Evolutionary conservation across 129 eudicot species (phyloP).

Genomic region (Glebionis coronaria): DNA sequence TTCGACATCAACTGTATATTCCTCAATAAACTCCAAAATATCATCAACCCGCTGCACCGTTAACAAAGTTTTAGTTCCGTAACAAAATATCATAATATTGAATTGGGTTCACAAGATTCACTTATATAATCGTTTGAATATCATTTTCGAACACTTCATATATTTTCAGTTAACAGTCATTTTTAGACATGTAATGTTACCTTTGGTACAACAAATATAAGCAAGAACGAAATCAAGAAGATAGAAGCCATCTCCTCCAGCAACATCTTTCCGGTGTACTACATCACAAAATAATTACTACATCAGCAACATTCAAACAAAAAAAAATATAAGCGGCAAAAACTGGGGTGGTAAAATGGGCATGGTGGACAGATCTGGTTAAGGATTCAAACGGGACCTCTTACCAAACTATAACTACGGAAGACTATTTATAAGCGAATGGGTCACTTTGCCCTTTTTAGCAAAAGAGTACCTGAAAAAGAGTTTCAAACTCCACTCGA

Average conservation of each 20-base stretch:
- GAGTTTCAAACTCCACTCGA: slow-evolving; percentile 66
- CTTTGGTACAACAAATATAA: slow-evolving; percentile 85
- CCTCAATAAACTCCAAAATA: slow-evolving; percentile 73
- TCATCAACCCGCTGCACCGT: slow-evolving; percentile 73
- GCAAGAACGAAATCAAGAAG: slow-evolving; percentile 85
- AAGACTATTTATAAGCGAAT: background rate
- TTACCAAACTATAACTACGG: background rate
- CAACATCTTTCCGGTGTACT: slow-evolving; percentile 93
- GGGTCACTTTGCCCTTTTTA: background rate
- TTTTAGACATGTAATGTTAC: slow-evolving; percentile 29
- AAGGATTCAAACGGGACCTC: background rate
- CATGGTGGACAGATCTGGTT: background rate
- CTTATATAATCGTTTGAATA: background rate
- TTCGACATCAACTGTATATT: slow-evolving; percentile 75
- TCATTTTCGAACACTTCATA: background rate
- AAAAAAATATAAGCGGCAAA: background rate
- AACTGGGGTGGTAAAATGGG: background rate
- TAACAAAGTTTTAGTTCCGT: slow-evolving; percentile 9
- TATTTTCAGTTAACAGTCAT: background rate
- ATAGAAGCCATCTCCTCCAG: slow-evolving; percentile 97
- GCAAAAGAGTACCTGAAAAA: slow-evolving; percentile 56
- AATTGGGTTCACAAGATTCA: background rate
- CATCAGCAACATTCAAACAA: background rate
- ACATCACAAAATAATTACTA: slow-evolving; percentile 30
- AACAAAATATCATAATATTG: background rate